Conservation (phyloP, 2,329 filamentous ascomycete genomes). For the Akanthomyces lecanii region DNA sequence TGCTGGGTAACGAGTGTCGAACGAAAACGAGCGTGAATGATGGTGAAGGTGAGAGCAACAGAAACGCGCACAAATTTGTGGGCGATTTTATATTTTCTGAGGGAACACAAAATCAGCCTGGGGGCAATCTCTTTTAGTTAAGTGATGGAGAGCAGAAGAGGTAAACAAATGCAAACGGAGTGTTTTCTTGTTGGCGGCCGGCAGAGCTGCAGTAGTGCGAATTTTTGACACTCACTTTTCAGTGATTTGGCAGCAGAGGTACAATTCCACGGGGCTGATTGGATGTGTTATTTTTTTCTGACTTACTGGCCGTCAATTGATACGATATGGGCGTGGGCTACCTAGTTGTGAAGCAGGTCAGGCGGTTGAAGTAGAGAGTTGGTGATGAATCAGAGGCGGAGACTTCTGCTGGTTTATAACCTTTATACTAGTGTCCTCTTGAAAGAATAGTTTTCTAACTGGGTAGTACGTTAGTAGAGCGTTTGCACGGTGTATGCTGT, state of each 20-base stretch:
- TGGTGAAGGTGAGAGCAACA: neutral
- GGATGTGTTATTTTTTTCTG: neutral
- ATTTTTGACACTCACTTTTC: constrained; percentile 11
- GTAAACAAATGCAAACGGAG: constrained; percentile 17
- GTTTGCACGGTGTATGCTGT: neutral
- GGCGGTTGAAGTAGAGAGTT: neutral
- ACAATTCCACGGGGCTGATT: neutral
- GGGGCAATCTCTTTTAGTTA: neutral
- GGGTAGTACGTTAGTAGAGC: no score
- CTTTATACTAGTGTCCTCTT: neutral
- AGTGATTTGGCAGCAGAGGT: neutral
- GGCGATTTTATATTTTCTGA: neutral
- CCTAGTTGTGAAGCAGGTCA: neutral
- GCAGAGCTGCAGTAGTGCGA: constrained; percentile 3
- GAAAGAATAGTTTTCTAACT: no score
- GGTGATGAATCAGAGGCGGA: neutral
- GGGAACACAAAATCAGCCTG: constrained; percentile 9
- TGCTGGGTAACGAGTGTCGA: constrained; percentile 1
- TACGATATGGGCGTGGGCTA: neutral
- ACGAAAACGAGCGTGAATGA: constrained; percentile 8
- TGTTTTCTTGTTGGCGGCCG: neutral
- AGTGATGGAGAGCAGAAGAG: neutral
- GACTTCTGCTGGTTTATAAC: neutral
- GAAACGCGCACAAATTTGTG: neutral
- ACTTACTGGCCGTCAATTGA: neutral